Conservation (phyloP, 2,329 filamentous ascomycete genomes). For the Phaeosphaeria sp. region DNA sequence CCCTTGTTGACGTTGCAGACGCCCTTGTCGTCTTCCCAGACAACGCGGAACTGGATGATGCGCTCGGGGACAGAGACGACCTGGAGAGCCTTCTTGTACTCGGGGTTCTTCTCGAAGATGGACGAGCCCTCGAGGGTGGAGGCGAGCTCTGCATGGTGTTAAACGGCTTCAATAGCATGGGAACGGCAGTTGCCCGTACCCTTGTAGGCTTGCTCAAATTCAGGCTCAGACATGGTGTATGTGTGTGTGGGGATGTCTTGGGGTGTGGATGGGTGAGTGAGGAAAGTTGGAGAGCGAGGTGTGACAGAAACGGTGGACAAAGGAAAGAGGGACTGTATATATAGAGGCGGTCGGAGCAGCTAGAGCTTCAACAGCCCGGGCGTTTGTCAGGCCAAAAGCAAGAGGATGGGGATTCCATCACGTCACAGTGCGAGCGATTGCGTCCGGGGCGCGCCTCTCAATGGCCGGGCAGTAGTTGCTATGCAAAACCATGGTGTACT, state of each 20-base stretch:
- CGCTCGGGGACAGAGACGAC: conserved; percentile 93
- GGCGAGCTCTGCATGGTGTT: conserved; percentile 73
- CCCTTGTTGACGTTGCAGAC: conserved; percentile 90
- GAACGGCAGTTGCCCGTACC: conserved; percentile 62
- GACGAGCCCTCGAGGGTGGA: conserved; percentile 93
- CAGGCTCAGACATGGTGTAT: conserved; percentile 82
- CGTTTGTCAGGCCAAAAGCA: conserved; percentile 15
- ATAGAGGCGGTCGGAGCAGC: conserved; percentile 24
- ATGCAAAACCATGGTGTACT: conserved; percentile 44
- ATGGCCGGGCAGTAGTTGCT: conserved; percentile 32
- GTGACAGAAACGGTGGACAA: conserved; percentile 9
- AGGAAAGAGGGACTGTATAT: conserved; percentile 33
- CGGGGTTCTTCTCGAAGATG: conserved; percentile 91
- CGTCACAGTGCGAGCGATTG: conserved; percentile 66
- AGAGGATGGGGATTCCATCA: conserved; percentile 57
- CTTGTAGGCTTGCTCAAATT: conserved; percentile 99
- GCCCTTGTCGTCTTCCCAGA: conserved; percentile 95
- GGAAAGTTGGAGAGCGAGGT: neutral
- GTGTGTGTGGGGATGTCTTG: conserved; percentile 9
- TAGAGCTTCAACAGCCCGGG: conserved; percentile 10
- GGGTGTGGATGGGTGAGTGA: neutral
- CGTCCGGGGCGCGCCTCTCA: conserved; percentile 70
- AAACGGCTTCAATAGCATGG: neutral
- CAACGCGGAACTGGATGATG: conserved; percentile 94
- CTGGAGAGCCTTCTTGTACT: conserved; percentile 89